Base-by-base conservation (phyloP, 2,329 filamentous ascomycete genomes). In the Alternaria gansuensis region DNA sequence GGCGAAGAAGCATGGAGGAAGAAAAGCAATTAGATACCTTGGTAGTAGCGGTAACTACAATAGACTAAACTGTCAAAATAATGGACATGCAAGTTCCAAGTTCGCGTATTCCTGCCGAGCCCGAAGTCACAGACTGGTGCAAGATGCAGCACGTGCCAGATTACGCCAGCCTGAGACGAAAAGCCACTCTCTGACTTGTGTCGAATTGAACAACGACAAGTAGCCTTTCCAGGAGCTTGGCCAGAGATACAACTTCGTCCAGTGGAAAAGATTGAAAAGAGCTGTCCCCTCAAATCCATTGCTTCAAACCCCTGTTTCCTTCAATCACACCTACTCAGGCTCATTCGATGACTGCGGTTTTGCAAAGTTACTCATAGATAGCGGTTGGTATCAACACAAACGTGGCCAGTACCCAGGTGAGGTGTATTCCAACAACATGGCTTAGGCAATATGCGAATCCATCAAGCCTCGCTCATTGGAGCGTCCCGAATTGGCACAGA, bases 381-480 rank as follows among this genome's bases (percentile, higher is more conserved):
- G 53, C 23, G 62, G 59, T 5, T 66, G 62, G 59, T 67, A 65
- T 41, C 51, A 44, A 23, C 66, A 66, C 41, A 57, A 68, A 23
- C 46, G 57, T 36, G 66, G 66, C 26, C 34, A 45, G 9, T 62
- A 50, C 2, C 3, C 48, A 4, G 62, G 65, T 14, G 57, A 57
- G 10, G 37, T 60, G 6, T 31, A 40, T 0, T 66, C 17, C 36
- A 52, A 52, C 29, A 54, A 64, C n/a, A 59, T 57, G 40, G 65
- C 65, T 1, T 59, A 64, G 41, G 29, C 26, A 14, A 62, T 65
- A 31, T 63, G 60, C 54, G 60, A 64, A n/a, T 53, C 51, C 3
- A n/a, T 62, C 23, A 61, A 57, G 14, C 50, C 41, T 21, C 50
- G 50, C 21, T 26, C 41, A 4, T 36, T 52, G 13, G 50, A 52